Conservation (phyloP, 2,329 filamentous ascomycete genomes). For the Fusarium cyanostomum region DNA sequence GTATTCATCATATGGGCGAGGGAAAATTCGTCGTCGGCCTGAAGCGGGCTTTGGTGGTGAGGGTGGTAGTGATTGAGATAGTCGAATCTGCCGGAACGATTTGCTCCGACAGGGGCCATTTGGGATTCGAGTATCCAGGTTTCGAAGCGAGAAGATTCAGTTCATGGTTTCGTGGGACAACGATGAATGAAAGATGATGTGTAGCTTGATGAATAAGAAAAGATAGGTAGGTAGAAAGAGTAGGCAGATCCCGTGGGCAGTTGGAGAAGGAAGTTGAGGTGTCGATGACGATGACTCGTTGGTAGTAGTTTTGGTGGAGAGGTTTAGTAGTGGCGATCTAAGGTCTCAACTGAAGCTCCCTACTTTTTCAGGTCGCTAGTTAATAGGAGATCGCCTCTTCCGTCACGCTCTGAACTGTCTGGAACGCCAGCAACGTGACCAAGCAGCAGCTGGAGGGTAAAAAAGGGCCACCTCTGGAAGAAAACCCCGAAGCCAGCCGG, state of each 20-base stretch:
- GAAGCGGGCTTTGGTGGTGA: constrained; percentile 33
- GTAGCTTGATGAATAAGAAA: neutral
- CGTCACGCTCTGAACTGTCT: constrained; percentile 8
- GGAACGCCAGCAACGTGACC: constrained; percentile 1
- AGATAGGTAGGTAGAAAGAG: neutral
- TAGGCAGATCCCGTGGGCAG: neutral
- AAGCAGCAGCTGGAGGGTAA: constrained; percentile 8
- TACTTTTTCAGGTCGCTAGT: neutral
- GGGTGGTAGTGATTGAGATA: constrained; percentile 14
- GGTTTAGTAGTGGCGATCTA: constrained; percentile 27
- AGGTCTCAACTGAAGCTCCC: constrained; percentile 3
- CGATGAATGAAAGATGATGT: neutral
- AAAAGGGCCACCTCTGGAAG: constrained; percentile 8
- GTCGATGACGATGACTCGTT: constrained; percentile 43
- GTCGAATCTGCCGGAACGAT: constrained; percentile 37
- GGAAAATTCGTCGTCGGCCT: constrained; percentile 43
- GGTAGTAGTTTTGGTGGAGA: constrained; percentile 28
- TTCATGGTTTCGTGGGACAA: constrained; percentile 19
- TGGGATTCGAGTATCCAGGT: constrained; percentile 8
- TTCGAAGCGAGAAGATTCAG: constrained; percentile 10
- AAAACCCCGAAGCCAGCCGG: constrained; percentile 38
- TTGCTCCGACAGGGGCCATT: constrained; percentile 38
- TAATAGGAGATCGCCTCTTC: neutral
- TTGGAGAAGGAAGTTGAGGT: constrained; percentile 5
- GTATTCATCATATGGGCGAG: constrained; percentile 44